Evolutionary conservation across 2,329 filamentous ascomycete species (phyloP).

Genomic region (Colletotrichum tropicicola): DNA sequence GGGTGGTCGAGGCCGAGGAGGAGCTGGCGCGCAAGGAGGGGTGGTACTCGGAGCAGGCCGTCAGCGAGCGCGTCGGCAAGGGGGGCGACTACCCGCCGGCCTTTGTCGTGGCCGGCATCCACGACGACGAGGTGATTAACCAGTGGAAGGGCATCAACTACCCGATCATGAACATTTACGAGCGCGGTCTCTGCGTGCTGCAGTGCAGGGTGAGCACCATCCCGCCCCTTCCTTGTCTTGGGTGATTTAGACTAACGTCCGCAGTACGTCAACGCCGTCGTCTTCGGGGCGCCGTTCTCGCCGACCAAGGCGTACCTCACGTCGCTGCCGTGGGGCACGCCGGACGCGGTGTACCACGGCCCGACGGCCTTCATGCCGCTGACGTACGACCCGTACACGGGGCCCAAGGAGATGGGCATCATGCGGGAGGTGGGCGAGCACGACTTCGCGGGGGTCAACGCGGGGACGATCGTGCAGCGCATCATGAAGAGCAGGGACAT

Average conservation of each 20-base stretch:
- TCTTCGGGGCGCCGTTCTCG: slow-evolving; percentile 91
- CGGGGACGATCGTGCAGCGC: slow-evolving; percentile 87
- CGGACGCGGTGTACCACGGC: slow-evolving; percentile 92
- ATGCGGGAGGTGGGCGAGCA: slow-evolving; percentile 83
- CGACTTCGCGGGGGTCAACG: slow-evolving; percentile 87
- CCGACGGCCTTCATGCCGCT: slow-evolving; percentile 89
- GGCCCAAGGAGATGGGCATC: slow-evolving; percentile 83
- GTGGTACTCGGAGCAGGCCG: slow-evolving; percentile 77
- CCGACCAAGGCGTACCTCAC: slow-evolving; percentile 83
- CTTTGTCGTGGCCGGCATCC: slow-evolving; percentile 92
- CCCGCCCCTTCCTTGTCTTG: too few species aligned
- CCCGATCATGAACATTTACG: slow-evolving; percentile 99
- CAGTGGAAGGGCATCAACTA: slow-evolving; percentile 97
- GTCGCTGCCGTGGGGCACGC: slow-evolving; percentile 76
- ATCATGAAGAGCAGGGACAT: slow-evolving; percentile 87
- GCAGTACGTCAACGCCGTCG: slow-evolving; percentile 85
- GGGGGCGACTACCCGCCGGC: slow-evolving; percentile 82
- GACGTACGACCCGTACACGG: slow-evolving; percentile 83
- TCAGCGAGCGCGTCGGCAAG: slow-evolving; percentile 68
- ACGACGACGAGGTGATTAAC: slow-evolving; percentile 96
- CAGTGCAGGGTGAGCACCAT: slow-evolving; percentile 77
- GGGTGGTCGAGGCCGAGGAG: slow-evolving; percentile 79
- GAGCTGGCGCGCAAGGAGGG: slow-evolving; percentile 71
- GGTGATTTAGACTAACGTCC: background rate
- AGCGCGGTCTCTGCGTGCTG: slow-evolving; percentile 92